Evolutionary conservation across 208 protist genomes (phyloP), one percentile per base, ranked within the genome.

Genomic region (Blechomonas ayalai): DNA sequence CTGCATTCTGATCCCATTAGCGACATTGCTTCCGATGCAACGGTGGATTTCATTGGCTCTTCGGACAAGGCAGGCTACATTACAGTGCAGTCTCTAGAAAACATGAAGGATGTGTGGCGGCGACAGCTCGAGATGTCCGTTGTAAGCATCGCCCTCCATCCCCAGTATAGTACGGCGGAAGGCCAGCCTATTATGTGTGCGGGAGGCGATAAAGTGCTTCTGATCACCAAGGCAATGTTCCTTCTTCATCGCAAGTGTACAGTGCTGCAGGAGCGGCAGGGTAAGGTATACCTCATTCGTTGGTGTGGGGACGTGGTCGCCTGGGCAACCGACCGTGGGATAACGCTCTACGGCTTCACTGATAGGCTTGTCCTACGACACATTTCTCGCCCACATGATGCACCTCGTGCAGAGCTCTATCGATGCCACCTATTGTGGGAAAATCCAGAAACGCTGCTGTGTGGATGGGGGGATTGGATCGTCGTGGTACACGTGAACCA

Each of bases 401-500:
- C 57, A 16, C 42, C 53, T 23, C 48, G 61, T 23, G 49, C 60
- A 1, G 65, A 58, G 6, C 40, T 89, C 18, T 89, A 77, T 37
- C 75, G 58, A 23, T 59, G 64, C 3, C 69, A 68, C 16, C 52
- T 90, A 34, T 35, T 71, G 8, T 90, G 75, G 75, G 75, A 89
- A 36, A 31, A 38, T 2, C 51, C 40, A 16, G 2, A 34, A 16
- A 55, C 44, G 13, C 49, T 90, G 10, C 53, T 68, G 16, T 81
- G 67, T 42, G 77, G 65, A 13, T 90, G 82, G 78, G 77, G 71
- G 0, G 61, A 86, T 35, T 80, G 73, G 62, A 58, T 87, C 26
- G 70, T 82, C 50, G 57, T 68, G 46, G 15, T 85, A 1, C 55
- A 36, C n/a, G 26, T 86, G n/a, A 9, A n/a, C 36, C 18, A n/a